Evolutionary conservation across 2,329 filamentous ascomycete species (phyloP).

Genomic region (Talaromyces sp.): DNA sequence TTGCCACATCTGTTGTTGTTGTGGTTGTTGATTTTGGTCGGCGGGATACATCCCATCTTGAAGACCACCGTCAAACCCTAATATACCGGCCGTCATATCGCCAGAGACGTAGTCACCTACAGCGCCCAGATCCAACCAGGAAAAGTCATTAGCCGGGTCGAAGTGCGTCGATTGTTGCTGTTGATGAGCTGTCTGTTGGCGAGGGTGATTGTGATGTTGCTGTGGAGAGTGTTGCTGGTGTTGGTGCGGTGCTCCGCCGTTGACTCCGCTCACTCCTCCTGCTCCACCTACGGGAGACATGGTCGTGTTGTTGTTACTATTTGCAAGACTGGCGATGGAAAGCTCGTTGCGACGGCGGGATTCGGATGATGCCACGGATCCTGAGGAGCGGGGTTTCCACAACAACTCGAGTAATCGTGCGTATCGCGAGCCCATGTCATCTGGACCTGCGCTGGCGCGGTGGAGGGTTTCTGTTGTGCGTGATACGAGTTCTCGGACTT

Average conservation of each 20-base stretch:
- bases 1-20: slow-evolving; percentile 40
- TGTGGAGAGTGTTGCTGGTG: slow-evolving; percentile 6
- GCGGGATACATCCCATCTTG: slow-evolving; percentile 35
- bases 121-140: slow-evolving; percentile 61
- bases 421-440: slow-evolving; percentile 62
- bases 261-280: neutral
- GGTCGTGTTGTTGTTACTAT: neutral
- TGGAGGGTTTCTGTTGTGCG: slow-evolving; percentile 61
- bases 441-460: slow-evolving; percentile 56
- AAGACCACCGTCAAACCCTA: slow-evolving; percentile 36
- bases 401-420: slow-evolving; percentile 60
- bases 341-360: slow-evolving; percentile 33
- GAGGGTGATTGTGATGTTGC: neutral
- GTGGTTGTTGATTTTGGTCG: slow-evolving; percentile 34
- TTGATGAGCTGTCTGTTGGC: slow-evolving; percentile 17
- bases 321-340: slow-evolving; percentile 27
- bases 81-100: slow-evolving; percentile 39
- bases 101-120: slow-evolving; percentile 58
- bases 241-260: neutral
- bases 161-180: slow-evolving; percentile 36
- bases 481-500: slow-evolving; percentile 58
- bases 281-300: neutral
- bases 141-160: slow-evolving; percentile 57
- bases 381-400: slow-evolving; percentile 51
- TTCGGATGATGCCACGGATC: slow-evolving; percentile 25